A percentile compares a stretch with the other conserved stretches of the same genome.
phyloP scores from a whole-genome alignment of 257 asterid species.

The Anisodus acutangulus region DNA sequence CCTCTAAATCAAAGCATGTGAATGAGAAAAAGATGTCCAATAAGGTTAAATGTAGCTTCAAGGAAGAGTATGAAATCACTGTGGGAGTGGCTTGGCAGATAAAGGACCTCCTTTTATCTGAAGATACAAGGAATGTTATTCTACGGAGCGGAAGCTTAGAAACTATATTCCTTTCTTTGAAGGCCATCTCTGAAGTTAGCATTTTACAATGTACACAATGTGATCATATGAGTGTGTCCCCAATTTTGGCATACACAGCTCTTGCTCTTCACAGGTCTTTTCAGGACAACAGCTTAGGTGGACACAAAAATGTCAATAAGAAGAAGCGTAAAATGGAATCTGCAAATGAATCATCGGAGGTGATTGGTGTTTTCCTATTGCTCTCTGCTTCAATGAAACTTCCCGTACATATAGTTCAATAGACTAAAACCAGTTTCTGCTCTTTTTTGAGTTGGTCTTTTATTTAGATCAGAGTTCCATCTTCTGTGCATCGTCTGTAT shows the following conservation, averaged over 20 bases:
- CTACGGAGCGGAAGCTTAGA: conserved; percentile 53
- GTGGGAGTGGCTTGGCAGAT: conserved; percentile 94
- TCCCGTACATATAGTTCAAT: conserved; percentile 29
- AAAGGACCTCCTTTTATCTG: conserved; percentile 75
- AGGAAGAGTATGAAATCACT: conserved; percentile 67
- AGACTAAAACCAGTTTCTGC: conserved; percentile 14
- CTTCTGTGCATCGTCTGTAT: background rate
- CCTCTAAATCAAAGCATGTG: conserved; percentile 52
- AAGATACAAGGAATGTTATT: conserved; percentile 59
- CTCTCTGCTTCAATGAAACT: conserved; percentile 24
- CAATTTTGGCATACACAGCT: conserved; percentile 71
- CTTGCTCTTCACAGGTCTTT: conserved; percentile 73
- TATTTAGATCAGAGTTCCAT: background rate
- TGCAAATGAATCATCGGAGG: conserved; percentile 53
- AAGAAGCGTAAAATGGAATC: conserved; percentile 24
- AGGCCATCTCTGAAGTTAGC: conserved; percentile 77
- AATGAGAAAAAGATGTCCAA: conserved; percentile 46
- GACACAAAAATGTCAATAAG: conserved; percentile 31
- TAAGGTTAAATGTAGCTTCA: conserved; percentile 39
- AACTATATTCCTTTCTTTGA: conserved; percentile 60
- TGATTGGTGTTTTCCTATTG: conserved; percentile 45
- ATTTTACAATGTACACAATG: conserved; percentile 61
- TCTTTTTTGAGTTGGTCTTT: background rate
- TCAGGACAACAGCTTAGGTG: conserved; percentile 49
- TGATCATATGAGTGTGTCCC: conserved; percentile 52